Evolutionary conservation across 805 yeast genomes (phyloP).

Genomic region (Diddensiella santjacobensis): DNA sequence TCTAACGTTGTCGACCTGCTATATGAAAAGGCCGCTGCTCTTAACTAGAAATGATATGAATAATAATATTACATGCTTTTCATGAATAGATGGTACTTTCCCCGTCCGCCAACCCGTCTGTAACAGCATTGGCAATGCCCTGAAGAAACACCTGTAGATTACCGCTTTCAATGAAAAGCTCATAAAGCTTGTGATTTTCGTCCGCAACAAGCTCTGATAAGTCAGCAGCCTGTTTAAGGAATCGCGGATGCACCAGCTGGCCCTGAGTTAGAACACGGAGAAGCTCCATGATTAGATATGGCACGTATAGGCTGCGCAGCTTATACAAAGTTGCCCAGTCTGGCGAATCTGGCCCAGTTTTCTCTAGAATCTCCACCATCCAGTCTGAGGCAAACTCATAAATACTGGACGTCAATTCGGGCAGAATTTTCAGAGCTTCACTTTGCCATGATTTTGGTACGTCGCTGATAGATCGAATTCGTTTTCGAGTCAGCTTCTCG

Average conservation of each 20-base stretch:
- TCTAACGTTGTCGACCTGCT: conserved; percentile 83
- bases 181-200: conserved; percentile 57
- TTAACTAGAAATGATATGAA: conserved; percentile 40
- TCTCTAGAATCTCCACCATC: conserved; percentile 14
- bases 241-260: conserved; percentile 37
- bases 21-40: conserved; percentile 87
- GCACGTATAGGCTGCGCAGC: conserved; percentile 66
- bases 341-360: conserved; percentile 11
- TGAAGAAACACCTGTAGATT: conserved; percentile 51
- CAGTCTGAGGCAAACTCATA: conserved; percentile 13
- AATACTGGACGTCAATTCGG: conserved; percentile 2
- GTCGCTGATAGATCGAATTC: conserved; percentile 3
- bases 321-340: conserved; percentile 46
- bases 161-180: conserved; percentile 56
- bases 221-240: conserved; percentile 53
- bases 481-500: conserved; percentile 1
- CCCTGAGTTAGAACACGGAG: conserved; percentile 53
- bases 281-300: conserved; percentile 64
- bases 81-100: conserved; percentile 41
- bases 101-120: conserved; percentile 43
- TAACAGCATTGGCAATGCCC: conserved; percentile 54
- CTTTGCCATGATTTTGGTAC: conserved; percentile 3
- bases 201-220: conserved; percentile 64
- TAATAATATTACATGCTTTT: conserved; percentile 1
- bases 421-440: conserved; percentile 6